A percentile compares a stretch with the other conserved stretches of the same genome.
phyloP scores from a whole-genome alignment of 495 filamentous ascomycete species.

The Penicillium chermesinum region DNA sequence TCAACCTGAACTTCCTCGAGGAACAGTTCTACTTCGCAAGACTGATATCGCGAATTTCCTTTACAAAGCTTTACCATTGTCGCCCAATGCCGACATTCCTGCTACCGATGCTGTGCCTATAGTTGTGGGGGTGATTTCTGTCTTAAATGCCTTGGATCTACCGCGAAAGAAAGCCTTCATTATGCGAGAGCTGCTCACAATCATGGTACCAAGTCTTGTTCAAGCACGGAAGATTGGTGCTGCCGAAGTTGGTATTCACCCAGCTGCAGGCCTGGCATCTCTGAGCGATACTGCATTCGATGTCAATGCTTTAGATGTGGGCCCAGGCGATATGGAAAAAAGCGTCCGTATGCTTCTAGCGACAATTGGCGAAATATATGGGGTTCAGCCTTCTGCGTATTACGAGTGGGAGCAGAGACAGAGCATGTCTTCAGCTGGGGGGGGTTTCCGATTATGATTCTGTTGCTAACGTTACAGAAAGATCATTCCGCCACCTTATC shows the following conservation, averaged over 20 bases:
- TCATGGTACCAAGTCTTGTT: conserved; percentile 78
- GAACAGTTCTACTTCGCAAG: conserved; percentile 42
- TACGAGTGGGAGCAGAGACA: conserved; percentile 32
- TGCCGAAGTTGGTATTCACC: conserved; percentile 91
- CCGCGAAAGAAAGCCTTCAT: conserved; percentile 84
- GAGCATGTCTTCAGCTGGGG: conserved; percentile 15
- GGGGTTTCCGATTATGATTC: conserved; percentile 36
- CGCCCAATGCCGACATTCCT: conserved; percentile 52
- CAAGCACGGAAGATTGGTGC: conserved; percentile 89
- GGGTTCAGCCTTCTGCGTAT: conserved; percentile 40
- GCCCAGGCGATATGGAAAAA: conserved; percentile 68
- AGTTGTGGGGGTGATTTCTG: conserved; percentile 78
- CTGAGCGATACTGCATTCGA: conserved; percentile 49
- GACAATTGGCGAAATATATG: conserved; percentile 47
- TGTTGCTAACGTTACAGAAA: conserved; percentile 36
- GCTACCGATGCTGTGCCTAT: conserved; percentile 69
- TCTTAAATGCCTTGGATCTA: conserved; percentile 69
- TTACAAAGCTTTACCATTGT: conserved; percentile 66
- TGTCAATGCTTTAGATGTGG: conserved; percentile 65
- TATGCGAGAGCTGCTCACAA: conserved; percentile 74
- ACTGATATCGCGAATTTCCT: conserved; percentile 65
- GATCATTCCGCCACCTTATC: conserved; percentile 37
- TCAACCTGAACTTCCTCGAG: conserved; percentile 40
- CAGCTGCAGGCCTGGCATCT: conserved; percentile 74
- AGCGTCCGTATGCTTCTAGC: conserved; percentile 59